These are phyloP conservation scores for Daedaleopsis nitida DNA, from an alignment of 768 basidiomycete species.

Conservation along the genomic window DNA sequence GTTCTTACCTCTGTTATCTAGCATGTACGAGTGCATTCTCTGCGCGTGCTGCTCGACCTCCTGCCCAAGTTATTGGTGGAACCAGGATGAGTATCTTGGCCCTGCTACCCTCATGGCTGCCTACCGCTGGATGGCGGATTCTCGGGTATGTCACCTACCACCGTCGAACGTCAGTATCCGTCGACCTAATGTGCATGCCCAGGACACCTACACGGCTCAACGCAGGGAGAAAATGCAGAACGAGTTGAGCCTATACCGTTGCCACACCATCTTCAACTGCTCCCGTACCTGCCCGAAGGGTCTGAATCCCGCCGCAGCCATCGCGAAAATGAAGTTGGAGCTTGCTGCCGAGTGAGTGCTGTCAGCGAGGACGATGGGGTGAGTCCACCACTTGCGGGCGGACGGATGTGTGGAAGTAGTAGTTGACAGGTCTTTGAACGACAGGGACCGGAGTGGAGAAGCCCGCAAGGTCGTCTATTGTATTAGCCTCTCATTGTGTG, in stretches of 20 bases:
- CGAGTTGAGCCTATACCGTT: slow-evolving; percentile 93
- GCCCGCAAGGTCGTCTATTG: slow-evolving; percentile 9
- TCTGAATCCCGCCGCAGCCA: slow-evolving; percentile 89
- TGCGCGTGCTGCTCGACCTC: slow-evolving; percentile 98
- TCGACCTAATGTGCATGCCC: not conserved
- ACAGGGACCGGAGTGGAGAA: not conserved
- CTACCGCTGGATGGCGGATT: slow-evolving; percentile 98
- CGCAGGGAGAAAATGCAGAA: slow-evolving; percentile 94
- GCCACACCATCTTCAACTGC: slow-evolving; percentile 99
- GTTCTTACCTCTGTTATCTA: slow-evolving; percentile 41
- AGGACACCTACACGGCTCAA: slow-evolving; percentile 78
- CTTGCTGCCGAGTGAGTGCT: slow-evolving; percentile 62
- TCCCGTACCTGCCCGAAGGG: slow-evolving; percentile 98
- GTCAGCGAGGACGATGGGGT: slow-evolving; percentile 21
- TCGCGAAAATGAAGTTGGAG: slow-evolving; percentile 92
- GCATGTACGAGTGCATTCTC: slow-evolving; percentile 97
- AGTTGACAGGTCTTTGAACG: not conserved
- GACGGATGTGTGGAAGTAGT: no score
- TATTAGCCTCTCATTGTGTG: slow-evolving; percentile 16
- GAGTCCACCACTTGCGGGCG: not conserved
- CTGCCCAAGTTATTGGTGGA: slow-evolving; percentile 99
- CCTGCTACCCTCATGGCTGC: slow-evolving; percentile 97
- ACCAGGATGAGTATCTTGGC: slow-evolving; percentile 97
- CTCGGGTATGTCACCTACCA: slow-evolving; percentile 61
- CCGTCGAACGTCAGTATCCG: not conserved